A percentile compares a stretch with the other conserved stretches of the same genome.
These are phyloP conservation scores for Calonectria naviculata DNA, from an alignment of 2,329 filamentous ascomycete species.

Conservation along the genomic window DNA sequence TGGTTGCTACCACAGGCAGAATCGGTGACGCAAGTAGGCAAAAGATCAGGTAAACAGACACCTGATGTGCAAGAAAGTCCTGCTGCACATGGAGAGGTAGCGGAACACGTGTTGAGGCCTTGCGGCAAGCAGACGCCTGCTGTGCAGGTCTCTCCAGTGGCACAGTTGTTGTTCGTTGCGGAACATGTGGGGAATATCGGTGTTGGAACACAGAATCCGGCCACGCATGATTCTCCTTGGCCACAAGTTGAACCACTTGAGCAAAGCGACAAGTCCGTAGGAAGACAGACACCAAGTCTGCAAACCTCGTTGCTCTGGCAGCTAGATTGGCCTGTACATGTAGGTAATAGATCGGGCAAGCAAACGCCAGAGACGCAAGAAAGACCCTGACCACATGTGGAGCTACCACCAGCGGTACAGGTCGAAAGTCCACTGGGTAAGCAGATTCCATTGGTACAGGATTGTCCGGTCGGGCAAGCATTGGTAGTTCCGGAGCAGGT, in stretches of 20 bases:
- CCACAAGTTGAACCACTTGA: neutral
- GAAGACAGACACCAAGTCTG: constrained; percentile 1
- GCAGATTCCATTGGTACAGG: neutral
- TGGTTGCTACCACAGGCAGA: neutral
- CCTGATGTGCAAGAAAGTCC: neutral
- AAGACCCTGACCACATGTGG: neutral
- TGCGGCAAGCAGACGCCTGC: neutral
- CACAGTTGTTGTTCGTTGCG: neutral
- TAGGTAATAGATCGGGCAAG: neutral
- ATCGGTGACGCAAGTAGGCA: neutral
- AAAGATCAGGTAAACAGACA: neutral
- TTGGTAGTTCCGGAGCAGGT: neutral
- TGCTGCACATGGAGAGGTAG: neutral
- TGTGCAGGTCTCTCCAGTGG: neutral
- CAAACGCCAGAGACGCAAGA: neutral
- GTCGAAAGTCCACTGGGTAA: neutral
- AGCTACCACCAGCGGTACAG: neutral
- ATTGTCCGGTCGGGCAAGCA: neutral
- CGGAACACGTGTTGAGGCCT: neutral
- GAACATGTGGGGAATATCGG: neutral
- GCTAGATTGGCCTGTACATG: neutral
- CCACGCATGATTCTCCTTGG: neutral
- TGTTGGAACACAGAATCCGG: neutral
- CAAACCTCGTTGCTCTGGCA: neutral
- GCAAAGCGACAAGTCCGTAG: neutral